These are phyloP conservation scores for Flaveria linearis DNA, from an alignment of 129 eudicot species.

Conservation along the genomic window DNA sequence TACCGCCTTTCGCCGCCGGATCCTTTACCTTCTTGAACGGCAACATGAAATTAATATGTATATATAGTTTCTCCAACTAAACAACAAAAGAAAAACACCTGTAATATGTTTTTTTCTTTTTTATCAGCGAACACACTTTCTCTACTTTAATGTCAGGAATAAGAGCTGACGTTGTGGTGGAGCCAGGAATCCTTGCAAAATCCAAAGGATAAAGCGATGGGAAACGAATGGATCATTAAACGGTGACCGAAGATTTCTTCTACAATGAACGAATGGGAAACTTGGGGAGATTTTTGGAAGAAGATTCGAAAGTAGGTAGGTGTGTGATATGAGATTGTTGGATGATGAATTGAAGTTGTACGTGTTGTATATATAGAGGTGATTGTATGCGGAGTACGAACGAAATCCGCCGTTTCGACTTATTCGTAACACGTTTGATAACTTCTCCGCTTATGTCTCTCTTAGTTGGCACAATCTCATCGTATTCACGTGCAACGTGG, in stretches of 20 bases:
- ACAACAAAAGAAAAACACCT: background rate
- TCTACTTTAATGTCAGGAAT: too few species aligned
- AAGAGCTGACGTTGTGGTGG: too few species aligned
- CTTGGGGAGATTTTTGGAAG: background rate
- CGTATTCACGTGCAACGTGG: constrained; percentile 14
- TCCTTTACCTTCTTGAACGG: constrained; percentile 26
- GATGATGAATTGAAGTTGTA: background rate
- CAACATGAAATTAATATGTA: background rate
- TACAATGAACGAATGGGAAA: constrained; percentile 21
- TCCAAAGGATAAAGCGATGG: background rate
- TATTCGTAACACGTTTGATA: constrained; percentile 22
- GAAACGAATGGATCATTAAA: constrained; percentile 16
- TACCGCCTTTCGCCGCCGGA: background rate
- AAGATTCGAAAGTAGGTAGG: background rate
- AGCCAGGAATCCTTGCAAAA: too few species aligned
- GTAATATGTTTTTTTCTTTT: too few species aligned
- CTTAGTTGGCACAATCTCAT: constrained; percentile 25
- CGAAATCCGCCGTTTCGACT: constrained; percentile 20
- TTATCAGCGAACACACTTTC: too few species aligned
- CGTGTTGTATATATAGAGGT: constrained; percentile 4
- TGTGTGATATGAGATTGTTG: background rate
- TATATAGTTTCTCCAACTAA: background rate
- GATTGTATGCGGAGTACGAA: background rate
- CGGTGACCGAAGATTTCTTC: background rate
- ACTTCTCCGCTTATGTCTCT: background rate